A percentile compares a stretch with the other conserved stretches of the same genome.
These are phyloP conservation scores for Diaporthe citri DNA, from an alignment of 2,329 filamentous ascomycete species.

Conservation along the genomic window DNA sequence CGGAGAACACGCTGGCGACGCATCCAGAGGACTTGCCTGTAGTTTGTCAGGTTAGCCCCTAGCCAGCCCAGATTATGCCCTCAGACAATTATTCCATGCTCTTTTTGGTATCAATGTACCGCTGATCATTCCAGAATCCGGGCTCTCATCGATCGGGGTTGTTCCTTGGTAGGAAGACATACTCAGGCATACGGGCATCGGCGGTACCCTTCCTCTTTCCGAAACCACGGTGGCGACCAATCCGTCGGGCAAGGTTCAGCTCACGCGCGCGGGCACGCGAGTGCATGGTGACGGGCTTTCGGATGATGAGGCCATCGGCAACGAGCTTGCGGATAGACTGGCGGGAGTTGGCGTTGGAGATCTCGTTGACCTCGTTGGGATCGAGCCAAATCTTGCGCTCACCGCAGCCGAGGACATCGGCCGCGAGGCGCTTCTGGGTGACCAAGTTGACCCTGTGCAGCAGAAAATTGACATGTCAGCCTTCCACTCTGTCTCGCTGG, in stretches of 20 bases:
- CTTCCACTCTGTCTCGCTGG: conserved; percentile 17
- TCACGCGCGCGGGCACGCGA: conserved; percentile 96
- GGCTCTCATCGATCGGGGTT: not conserved
- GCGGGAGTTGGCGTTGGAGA: conserved; percentile 99
- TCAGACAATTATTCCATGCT: conserved; percentile 8
- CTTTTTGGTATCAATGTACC: conserved; percentile 10
- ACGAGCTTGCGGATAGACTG: conserved; percentile 99
- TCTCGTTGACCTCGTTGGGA: conserved; percentile 99
- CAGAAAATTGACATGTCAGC: conserved; percentile 41
- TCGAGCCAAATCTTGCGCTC: conserved; percentile 99
- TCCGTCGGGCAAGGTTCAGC: conserved; percentile 92
- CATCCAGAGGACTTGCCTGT: conserved; percentile 98
- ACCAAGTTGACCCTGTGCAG: conserved; percentile 93
- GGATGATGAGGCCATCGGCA: conserved; percentile 99
- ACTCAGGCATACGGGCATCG: conserved; percentile 99
- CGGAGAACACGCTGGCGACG: conserved; percentile 99
- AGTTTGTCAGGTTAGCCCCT: conserved; percentile 47
- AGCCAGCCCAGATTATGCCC: not conserved
- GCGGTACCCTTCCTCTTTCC: conserved; percentile 99
- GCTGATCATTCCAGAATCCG: conserved; percentile 14
- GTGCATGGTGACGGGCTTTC: conserved; percentile 99
- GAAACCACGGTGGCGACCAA: conserved; percentile 98
- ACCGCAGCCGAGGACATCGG: conserved; percentile 98
- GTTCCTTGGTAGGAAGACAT: conserved; percentile 57
- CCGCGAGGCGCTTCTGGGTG: conserved; percentile 99